A percentile compares a stretch with the other conserved stretches of the same genome.
phyloP scores from a whole-genome alignment of 139 green algal species.

The Tetratostichococcus sp. region DNA sequence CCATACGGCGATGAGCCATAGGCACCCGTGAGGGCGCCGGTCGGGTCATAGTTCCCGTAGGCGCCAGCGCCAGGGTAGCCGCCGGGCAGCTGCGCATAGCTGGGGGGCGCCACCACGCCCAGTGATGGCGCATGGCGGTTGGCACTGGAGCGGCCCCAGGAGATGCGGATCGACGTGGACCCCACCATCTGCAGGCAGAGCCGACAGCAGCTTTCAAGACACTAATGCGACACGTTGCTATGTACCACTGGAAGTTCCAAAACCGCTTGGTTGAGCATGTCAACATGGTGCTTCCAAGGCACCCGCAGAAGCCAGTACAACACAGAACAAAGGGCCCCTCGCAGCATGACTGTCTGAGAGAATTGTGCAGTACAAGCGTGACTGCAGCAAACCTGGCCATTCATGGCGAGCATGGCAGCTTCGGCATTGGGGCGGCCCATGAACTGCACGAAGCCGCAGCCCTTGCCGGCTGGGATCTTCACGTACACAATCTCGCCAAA shows the following conservation, averaged over 20 bases:
- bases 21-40: background rate
- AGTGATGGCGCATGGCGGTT: constrained; percentile 14
- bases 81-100: constrained; percentile 2
- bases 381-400: constrained; percentile 40
- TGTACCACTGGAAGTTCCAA: too few species aligned
- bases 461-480: constrained; percentile 92
- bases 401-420: constrained; percentile 68
- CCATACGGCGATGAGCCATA: background rate
- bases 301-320: too few species aligned
- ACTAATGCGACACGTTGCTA: too few species aligned
- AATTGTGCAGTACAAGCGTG: too few species aligned
- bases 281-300: too few species aligned
- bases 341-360: too few species aligned
- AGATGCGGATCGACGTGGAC: constrained; percentile 55
- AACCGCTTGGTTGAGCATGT: too few species aligned
- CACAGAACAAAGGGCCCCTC: background rate
- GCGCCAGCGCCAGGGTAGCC: background rate
- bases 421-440: constrained; percentile 60
- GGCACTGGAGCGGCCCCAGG: constrained; percentile 54
- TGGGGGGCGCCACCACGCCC: constrained; percentile 1
- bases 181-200: constrained; percentile 48
- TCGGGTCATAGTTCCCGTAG: background rate
- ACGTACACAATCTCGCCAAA: constrained; percentile 90
- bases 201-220: too few species aligned
- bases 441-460: constrained; percentile 96